Base-by-base conservation (phyloP, 805 yeast genomes). In the Barnettozyma vustinii region DNA sequence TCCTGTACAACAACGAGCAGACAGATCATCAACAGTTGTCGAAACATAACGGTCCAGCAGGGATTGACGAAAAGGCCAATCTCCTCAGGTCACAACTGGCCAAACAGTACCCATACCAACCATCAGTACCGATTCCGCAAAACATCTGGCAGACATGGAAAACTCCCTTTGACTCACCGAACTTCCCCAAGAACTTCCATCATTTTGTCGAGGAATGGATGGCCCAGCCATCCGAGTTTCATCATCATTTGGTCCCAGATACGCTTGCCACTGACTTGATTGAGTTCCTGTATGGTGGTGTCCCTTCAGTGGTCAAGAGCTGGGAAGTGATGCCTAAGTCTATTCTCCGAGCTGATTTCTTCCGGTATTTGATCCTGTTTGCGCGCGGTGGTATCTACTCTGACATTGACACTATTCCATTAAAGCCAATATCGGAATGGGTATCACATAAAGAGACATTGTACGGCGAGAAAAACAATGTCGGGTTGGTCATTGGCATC, bases 61-160 rank as follows among this genome's bases (percentile, higher is more conserved):
- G 37, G 33, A 27, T 32, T 33, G 7, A 37, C 43, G 30, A 13
- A 16, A 2, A 18, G 30, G n/a, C 30, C 10, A 39, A 23, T 15
- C 27, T 39, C 18, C 35, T 43, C n/a, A 32, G 46, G 13, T 33
- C 39, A 37, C 88, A 86, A 61, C 72, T 91, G 52, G 74, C 84
- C 18, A 80, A 67, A 61, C 77, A 84, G 56, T 87, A 80, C 62
- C 96, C 97, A 0, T 92, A 91, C 67, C 84, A 84, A 52, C 70
- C 81, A 30, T 51, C 68, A 5, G 70, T 75, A 30, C 78, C 79
- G 27, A 79, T 90, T 50, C 95, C 97, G 0, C 85, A 83, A 19
- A 78, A 79, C 55, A 80, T 92, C 37, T 92, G 97, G 96, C 98
- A 92, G 67, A 83, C 96, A 1, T 92, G 97, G 97, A 92, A 90